Conservation (phyloP, 805 yeast genomes). For the Kodamaea laetipori region DNA sequence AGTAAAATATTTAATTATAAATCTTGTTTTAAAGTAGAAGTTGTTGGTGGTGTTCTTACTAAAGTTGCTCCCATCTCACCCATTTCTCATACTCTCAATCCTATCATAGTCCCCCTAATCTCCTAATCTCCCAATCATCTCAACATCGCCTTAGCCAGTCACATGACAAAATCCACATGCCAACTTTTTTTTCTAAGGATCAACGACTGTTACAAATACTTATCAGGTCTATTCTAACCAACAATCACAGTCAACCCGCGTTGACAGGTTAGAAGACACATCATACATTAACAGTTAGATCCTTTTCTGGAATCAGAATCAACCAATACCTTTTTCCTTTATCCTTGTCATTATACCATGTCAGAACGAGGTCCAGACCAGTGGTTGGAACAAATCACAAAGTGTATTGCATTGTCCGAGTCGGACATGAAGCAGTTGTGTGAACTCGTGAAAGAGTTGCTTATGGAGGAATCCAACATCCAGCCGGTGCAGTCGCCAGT, state of each 20-base stretch:
- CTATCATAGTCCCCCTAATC: not conserved
- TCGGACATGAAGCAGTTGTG: slow-evolving; percentile 95
- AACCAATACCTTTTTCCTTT: too few species aligned
- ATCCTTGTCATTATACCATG: slow-evolving; percentile 34
- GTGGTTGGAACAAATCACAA: slow-evolving; percentile 92
- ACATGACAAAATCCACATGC: not conserved
- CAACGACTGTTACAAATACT: not conserved
- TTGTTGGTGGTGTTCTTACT: too few species aligned
- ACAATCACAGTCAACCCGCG: not conserved
- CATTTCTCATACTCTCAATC: not conserved
- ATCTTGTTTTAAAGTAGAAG: too few species aligned
- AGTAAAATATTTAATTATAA: too few species aligned
- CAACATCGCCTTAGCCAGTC: slow-evolving; percentile 3
- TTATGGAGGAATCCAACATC: slow-evolving; percentile 95
- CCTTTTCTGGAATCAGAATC: too few species aligned
- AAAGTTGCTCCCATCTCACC: too few species aligned
- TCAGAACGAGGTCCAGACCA: slow-evolving; percentile 86
- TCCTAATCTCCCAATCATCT: not conserved
- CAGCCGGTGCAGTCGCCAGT: slow-evolving; percentile 94
- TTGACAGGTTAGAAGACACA: not conserved
- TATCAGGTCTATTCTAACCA: not conserved
- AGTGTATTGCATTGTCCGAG: slow-evolving; percentile 86
- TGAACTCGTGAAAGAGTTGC: slow-evolving; percentile 88
- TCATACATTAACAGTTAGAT: not conserved
- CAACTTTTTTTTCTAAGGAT: too few species aligned